These are phyloP conservation scores for Viridothelium virens DNA, from an alignment of 495 filamentous ascomycete species.

Conservation along the genomic window DNA sequence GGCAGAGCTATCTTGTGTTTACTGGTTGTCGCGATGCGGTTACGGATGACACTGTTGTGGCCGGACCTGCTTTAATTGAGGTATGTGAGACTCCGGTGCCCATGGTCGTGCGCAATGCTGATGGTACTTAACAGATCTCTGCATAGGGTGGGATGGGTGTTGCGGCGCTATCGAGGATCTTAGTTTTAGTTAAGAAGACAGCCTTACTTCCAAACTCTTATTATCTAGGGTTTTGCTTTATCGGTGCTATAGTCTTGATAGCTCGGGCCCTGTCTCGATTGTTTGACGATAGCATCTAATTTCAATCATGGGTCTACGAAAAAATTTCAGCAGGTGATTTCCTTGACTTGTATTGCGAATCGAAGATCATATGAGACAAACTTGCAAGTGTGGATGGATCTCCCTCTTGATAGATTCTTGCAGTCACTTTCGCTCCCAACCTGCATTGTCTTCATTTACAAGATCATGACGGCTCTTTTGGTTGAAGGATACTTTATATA, in stretches of 20 bases:
- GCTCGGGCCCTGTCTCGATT: neutral
- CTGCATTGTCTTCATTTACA: too few relatives aligned
- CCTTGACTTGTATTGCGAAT: too few relatives aligned
- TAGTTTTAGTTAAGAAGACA: neutral
- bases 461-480: too few relatives aligned
- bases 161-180: neutral
- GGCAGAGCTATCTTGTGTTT: conserved; percentile 44
- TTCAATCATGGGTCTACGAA: neutral
- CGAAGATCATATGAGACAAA: too few relatives aligned
- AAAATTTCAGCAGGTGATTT: too few relatives aligned
- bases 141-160: neutral
- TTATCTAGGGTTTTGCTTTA: neutral
- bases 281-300: neutral
- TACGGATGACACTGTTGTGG: conserved; percentile 41
- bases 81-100: conserved; percentile 19
- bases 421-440: too few relatives aligned
- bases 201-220: neutral
- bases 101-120: neutral
- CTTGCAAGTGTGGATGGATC: too few relatives aligned
- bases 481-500: too few relatives aligned
- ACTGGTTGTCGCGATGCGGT: conserved; percentile 34
- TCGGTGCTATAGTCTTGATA: conserved; percentile 2
- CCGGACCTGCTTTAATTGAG: conserved; percentile 43
- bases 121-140: neutral
- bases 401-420: too few relatives aligned